Base-by-base conservation (phyloP, 768 basidiomycete genomes). In the Phanerodontia chrysosporium region DNA sequence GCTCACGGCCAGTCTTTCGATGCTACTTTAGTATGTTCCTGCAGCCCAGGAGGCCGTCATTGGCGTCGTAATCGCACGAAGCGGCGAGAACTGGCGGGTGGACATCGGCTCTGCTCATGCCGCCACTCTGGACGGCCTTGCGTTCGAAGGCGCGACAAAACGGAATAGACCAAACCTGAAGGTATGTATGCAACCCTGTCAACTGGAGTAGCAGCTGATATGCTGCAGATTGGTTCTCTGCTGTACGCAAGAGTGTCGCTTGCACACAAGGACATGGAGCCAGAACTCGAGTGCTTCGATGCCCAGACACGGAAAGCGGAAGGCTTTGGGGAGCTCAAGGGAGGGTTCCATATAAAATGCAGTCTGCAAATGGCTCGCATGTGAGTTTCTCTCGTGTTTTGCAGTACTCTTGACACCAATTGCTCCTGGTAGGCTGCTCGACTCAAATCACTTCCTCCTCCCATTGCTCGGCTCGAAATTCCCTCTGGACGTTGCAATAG, bases 241-340 rank as follows among this genome's bases (percentile, higher is more conserved):
- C 82, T 99, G 1, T 98, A 96, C 70, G 94, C 94, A 0, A 84
- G 95, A 25, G 87, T 99, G 29, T 94, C 94, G 14, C 76, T 96
- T 22, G 95, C 97, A 5, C 93, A 95, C 68, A 91, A 94, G 67
- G 95, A 98, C 71, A 95, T 98, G 91, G 97, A 99, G 56, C 95
- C 97, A 0, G 97, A 99, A 68, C 76, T 99, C 9, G 94, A 97
- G 69, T 99, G 97, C 70, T 92, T 97, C 66, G 92, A 98, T 67
- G 91, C 93, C 1, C 89, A 94, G 65, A 93, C 92, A 25, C 87
- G 85, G 62, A 98, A 97, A 73, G 77, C 94, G 1, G 92, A 92
- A 60, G 96, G 94, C 0, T 98, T 91, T 65, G 97, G 97, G 1
- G 95, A 95, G 64, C 80, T 99, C 36, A 94, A 91, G 63, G 90